Evolutionary conservation across 768 basidiomycete genomes (phyloP).

Genomic region (Mycena haematopus): DNA sequence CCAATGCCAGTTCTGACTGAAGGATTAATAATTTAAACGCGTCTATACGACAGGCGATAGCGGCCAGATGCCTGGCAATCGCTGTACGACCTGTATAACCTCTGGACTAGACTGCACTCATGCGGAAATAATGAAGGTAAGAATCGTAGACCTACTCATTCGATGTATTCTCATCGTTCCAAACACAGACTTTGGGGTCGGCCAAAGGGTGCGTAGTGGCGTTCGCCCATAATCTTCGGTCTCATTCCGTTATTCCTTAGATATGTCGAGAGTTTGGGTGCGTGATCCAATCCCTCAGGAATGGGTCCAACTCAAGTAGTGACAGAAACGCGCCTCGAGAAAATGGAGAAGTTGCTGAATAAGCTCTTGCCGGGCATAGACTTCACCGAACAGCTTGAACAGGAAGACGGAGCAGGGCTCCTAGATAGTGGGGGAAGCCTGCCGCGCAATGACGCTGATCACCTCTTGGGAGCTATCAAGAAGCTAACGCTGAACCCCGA

Average conservation of each 20-base stretch:
- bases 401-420: constrained; percentile 29
- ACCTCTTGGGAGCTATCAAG: constrained; percentile 36
- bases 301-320: background rate
- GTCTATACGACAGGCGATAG: constrained; percentile 58
- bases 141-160: background rate
- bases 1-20: background rate
- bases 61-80: constrained; percentile 67
- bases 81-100: constrained; percentile 69
- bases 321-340: constrained; percentile 22
- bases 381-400: constrained; percentile 63
- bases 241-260: constrained; percentile 36
- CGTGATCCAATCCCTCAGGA: background rate
- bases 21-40: constrained; percentile 20
- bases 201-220: constrained; percentile 59
- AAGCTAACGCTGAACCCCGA: constrained; percentile 47
- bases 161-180: background rate
- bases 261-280: constrained; percentile 65
- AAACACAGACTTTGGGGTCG: constrained; percentile 57
- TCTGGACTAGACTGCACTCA: constrained; percentile 70
- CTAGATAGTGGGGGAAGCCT: constrained; percentile 43
- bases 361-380: constrained; percentile 68
- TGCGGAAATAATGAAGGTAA: constrained; percentile 71
- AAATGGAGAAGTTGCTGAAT: constrained; percentile 67
- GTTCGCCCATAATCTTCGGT: background rate
- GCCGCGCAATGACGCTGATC: constrained; percentile 46